These are phyloP conservation scores for Pseudonitzschia multiseries DNA, from an alignment of 108 stramenopile genomes.

Conservation along the genomic window DNA sequence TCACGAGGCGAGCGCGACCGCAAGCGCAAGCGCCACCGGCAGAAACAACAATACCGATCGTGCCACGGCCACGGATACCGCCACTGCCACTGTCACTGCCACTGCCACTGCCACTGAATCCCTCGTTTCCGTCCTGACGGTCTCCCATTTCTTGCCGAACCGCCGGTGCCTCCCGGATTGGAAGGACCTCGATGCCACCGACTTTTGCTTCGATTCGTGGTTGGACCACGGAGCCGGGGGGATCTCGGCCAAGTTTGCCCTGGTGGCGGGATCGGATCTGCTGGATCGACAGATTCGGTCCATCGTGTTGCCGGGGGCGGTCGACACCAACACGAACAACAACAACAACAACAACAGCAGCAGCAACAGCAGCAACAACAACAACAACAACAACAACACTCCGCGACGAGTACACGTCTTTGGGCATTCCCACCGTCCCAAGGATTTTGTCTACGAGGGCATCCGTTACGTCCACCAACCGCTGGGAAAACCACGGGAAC, in stretches of 20 bases:
- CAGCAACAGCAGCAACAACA: neutral
- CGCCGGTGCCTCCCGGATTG: slow-evolving; percentile 60
- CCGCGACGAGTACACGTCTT: slow-evolving; percentile 48
- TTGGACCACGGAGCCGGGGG: slow-evolving; percentile 59
- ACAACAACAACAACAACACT: neutral
- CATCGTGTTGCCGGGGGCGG: neutral
- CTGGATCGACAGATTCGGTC: slow-evolving; percentile 59
- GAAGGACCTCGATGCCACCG: slow-evolving; percentile 34
- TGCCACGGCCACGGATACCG: neutral
- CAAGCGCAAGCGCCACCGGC: neutral
- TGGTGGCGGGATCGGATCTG: slow-evolving; percentile 49
- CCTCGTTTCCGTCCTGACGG: slow-evolving; percentile 35
- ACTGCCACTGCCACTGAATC: neutral
- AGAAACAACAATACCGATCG: too few relatives aligned
- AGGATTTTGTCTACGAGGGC: slow-evolving; percentile 55
- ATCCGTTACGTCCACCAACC: slow-evolving; percentile 69
- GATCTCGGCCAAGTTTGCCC: slow-evolving; percentile 64
- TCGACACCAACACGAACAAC: neutral
- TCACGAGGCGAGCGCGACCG: neutral
- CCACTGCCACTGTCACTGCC: slow-evolving; percentile 1
- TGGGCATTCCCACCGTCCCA: slow-evolving; percentile 70
- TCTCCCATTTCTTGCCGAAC: slow-evolving; percentile 64
- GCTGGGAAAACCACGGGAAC: slow-evolving; percentile 58
- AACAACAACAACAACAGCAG: neutral
- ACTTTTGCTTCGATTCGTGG: slow-evolving; percentile 45